phyloP scores from a whole-genome alignment of 202 grass and related monocot species.

The Setaria viridis region DNA sequence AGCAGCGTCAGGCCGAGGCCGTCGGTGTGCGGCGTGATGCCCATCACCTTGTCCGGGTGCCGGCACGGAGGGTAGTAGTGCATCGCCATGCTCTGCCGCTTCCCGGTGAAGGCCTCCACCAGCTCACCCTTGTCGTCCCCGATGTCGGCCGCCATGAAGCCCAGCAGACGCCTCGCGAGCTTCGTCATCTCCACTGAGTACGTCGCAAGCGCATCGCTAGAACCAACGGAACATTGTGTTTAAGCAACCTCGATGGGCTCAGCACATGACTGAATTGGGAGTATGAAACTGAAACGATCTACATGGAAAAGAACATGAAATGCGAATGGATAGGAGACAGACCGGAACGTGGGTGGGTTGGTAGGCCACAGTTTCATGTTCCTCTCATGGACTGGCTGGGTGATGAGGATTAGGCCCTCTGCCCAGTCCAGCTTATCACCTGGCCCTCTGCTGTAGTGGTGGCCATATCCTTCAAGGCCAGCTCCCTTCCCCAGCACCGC shows the following conservation, averaged over 20 bases:
- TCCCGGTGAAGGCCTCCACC: background rate
- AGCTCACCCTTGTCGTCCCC: conserved; percentile 25
- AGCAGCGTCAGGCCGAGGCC: conserved; percentile 48
- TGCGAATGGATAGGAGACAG: background rate
- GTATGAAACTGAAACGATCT: background rate
- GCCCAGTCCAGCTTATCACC: conserved; percentile 21
- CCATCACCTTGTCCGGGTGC: conserved; percentile 50
- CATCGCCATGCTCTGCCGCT: conserved; percentile 41
- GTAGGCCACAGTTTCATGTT: conserved; percentile 19
- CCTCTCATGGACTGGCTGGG: background rate
- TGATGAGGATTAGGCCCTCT: background rate
- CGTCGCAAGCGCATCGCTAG: conserved; percentile 39
- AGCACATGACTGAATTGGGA: background rate
- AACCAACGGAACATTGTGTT: background rate
- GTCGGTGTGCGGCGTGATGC: conserved; percentile 57
- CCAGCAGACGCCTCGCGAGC: conserved; percentile 39
- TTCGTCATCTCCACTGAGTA: conserved; percentile 44
- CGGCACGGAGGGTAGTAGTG: conserved; percentile 62
- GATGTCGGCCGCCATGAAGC: conserved; percentile 44
- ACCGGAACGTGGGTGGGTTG: conserved; percentile 10
- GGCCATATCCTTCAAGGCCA: conserved; percentile 15
- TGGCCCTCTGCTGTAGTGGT: conserved; percentile 23
- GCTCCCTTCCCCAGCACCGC: background rate
- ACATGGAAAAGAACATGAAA: background rate
- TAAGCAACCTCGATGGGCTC: no score